Evolutionary conservation across 2,329 filamentous ascomycete genomes (phyloP).

Genomic region (Mycogone perniciosa): DNA sequence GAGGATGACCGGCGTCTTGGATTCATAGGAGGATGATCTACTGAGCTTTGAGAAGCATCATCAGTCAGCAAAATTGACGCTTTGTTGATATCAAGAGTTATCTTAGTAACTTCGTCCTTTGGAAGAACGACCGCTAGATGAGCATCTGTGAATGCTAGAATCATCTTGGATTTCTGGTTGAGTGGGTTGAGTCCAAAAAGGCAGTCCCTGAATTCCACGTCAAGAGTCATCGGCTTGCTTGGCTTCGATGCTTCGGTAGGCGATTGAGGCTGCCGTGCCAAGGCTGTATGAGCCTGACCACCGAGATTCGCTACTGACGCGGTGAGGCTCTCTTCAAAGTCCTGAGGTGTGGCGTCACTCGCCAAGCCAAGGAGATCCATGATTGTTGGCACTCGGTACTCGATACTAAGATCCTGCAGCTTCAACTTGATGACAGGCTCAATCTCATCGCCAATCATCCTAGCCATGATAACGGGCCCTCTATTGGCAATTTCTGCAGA

Average conservation of each 20-base stretch:
- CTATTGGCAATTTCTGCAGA: slow-evolving; percentile 21
- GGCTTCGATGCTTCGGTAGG: slow-evolving; percentile 23
- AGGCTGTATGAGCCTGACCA: slow-evolving; percentile 51
- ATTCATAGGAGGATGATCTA: slow-evolving; percentile 13
- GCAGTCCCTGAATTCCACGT: slow-evolving; percentile 74
- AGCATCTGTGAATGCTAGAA: slow-evolving; percentile 73
- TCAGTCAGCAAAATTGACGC: slow-evolving; percentile 80
- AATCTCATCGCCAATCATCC: slow-evolving; percentile 89
- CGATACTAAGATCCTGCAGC: slow-evolving; percentile 74
- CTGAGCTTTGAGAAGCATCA: slow-evolving; percentile 42
- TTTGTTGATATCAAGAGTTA: slow-evolving; percentile 65
- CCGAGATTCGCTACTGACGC: slow-evolving; percentile 74
- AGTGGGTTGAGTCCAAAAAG: slow-evolving; percentile 79
- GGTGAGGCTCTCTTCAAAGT: slow-evolving; percentile 68
- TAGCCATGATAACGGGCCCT: slow-evolving; percentile 65
- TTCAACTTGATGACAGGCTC: slow-evolving; percentile 87
- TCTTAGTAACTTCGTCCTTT: slow-evolving; percentile 56
- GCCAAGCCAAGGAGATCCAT: slow-evolving; percentile 71
- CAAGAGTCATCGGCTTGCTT: slow-evolving; percentile 57
- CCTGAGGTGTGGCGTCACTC: slow-evolving; percentile 61
- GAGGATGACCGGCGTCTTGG: slow-evolving; percentile 24
- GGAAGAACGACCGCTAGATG: slow-evolving; percentile 63
- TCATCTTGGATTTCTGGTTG: slow-evolving; percentile 64
- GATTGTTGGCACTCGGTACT: slow-evolving; percentile 80
- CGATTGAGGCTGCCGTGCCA: slow-evolving; percentile 27